Evolutionary conservation across 148 eudicot genomes (phyloP).

Genomic region (Diospyros kaki): DNA sequence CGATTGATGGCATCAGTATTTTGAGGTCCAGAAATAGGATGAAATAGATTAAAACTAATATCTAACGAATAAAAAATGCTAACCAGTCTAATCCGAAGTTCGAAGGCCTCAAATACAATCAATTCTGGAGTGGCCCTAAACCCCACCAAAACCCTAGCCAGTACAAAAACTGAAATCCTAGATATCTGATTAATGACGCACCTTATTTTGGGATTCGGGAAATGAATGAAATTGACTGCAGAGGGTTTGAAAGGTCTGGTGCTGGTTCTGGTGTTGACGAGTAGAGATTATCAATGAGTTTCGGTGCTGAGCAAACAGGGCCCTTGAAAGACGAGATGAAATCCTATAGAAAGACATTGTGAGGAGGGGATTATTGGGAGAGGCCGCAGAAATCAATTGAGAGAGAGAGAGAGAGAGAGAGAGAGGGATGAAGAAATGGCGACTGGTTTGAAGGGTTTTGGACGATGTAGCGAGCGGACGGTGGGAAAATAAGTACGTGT

Average conservation of each 20-base stretch:
- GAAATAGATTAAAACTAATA: not conserved
- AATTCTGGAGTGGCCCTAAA: constrained; percentile 15
- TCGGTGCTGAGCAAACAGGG: constrained; percentile 34
- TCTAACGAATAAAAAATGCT: not conserved
- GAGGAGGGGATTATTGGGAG: not conserved
- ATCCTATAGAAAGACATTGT: constrained; percentile 59
- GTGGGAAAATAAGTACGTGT: not conserved
- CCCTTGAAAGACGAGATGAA: constrained; percentile 44
- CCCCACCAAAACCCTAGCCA: constrained; percentile 39
- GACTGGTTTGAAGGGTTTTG: not conserved
- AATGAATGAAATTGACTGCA: constrained; percentile 43
- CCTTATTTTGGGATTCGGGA: constrained; percentile 32
- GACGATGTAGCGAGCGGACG: not conserved
- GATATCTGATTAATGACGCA: constrained; percentile 12
- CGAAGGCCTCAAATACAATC: not conserved
- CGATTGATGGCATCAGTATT: too few relatives aligned
- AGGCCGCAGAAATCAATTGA: not conserved
- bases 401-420: constrained; percentile 20
- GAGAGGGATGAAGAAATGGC: not conserved
- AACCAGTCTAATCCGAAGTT: too few relatives aligned
- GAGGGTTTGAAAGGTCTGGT: constrained; percentile 8
- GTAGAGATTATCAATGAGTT: constrained; percentile 25
- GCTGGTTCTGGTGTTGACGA: constrained; percentile 15
- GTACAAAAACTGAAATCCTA: not conserved
- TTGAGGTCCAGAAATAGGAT: not conserved